Conservation (phyloP, 441 rosid genomes). For the Isatis lusitanica region DNA sequence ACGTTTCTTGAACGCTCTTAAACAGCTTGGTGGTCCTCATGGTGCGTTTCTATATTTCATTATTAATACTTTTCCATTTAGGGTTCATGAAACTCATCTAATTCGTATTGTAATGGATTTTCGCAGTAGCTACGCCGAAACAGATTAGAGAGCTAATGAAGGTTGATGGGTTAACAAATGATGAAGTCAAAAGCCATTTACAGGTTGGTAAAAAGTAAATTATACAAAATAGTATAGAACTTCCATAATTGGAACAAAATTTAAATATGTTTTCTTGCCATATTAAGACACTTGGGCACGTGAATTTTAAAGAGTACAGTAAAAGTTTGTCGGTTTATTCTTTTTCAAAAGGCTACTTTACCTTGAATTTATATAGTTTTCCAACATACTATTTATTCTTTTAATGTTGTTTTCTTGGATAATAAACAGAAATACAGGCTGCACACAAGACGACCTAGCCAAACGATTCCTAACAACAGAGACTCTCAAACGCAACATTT, state of each 20-base stretch:
- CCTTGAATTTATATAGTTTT: background rate
- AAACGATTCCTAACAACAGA: conserved; percentile 43
- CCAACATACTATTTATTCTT: background rate
- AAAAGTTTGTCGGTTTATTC: conserved; percentile 5
- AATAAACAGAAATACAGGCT: conserved; percentile 74
- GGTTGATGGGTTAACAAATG: conserved; percentile 82
- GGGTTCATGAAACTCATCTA: background rate
- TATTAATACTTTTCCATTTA: background rate
- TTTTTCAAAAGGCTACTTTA: background rate
- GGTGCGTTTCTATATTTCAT: conserved; percentile 39
- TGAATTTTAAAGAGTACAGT: conserved; percentile 19
- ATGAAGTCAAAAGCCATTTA: conserved; percentile 94
- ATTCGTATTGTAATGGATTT: conserved; percentile 1
- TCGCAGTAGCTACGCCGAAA: conserved; percentile 80
- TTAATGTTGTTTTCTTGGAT: background rate
- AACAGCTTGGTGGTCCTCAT: conserved; percentile 90
- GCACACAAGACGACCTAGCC: conserved; percentile 74
- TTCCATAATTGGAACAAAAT: conserved; percentile 6
- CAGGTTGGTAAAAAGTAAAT: conserved; percentile 51
- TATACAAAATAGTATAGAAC: background rate
- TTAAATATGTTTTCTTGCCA: conserved; percentile 2
- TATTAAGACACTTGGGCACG: conserved; percentile 8
- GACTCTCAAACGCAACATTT: conserved; percentile 71
- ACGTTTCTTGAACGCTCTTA: conserved; percentile 69
- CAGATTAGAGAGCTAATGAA: conserved; percentile 87